Conservation (phyloP, 1,284 basidiomycete genomes). For the Leucoagaricus sp. region DNA sequence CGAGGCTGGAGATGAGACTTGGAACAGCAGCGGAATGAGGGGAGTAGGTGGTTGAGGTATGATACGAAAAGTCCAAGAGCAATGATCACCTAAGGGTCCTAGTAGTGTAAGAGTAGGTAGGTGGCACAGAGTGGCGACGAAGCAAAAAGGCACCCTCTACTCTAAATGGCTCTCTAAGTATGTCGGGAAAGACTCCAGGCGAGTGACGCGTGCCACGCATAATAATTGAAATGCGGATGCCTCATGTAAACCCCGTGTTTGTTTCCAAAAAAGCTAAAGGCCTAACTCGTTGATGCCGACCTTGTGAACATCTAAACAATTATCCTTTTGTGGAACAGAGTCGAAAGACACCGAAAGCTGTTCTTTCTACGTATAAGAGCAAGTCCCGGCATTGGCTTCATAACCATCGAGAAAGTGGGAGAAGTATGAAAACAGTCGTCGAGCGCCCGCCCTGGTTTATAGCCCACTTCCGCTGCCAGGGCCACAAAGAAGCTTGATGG, state of each 20-base stretch:
- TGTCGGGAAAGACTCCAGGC: conserved; percentile 8
- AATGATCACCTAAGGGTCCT: conserved; percentile 11
- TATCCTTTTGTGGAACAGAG: conserved; percentile 8
- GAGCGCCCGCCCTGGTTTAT: neutral
- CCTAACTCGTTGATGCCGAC: conserved; percentile 8
- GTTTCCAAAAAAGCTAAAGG: conserved; percentile 13
- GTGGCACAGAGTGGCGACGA: conserved; percentile 9
- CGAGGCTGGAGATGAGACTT: neutral
- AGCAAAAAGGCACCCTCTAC: neutral
- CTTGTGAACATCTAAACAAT: conserved; percentile 5
- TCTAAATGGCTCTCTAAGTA: conserved; percentile 4
- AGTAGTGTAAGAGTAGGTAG: conserved; percentile 1
- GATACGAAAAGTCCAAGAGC: conserved; percentile 3
- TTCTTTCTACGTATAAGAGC: neutral
- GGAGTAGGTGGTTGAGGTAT: neutral
- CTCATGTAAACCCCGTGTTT: conserved; percentile 15
- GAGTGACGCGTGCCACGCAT: conserved; percentile 8
- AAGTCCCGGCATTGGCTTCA: neutral
- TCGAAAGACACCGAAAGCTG: neutral
- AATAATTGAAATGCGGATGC: conserved; percentile 5
- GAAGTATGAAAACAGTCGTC: neutral
- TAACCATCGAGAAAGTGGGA: neutral
- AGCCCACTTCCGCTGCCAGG: neutral
- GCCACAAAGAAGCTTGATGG: conserved; percentile 3
- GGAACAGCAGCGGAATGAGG: neutral